Evolutionary conservation across 1,284 basidiomycete species (phyloP).

Genomic region (Porodaedalea pini): DNA sequence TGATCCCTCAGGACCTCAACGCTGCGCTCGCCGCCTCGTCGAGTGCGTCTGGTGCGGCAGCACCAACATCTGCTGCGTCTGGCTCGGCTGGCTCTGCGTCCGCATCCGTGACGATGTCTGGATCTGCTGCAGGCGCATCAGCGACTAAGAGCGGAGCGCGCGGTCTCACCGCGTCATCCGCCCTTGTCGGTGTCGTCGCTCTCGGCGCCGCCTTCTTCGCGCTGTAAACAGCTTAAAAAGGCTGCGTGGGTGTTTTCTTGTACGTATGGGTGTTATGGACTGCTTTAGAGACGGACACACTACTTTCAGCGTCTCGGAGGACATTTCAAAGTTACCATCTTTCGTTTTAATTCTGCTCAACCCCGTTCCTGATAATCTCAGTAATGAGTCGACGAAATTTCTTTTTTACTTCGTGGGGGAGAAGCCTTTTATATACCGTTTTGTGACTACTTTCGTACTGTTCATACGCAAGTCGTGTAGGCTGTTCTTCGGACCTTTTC

Average conservation of each 20-base stretch:
- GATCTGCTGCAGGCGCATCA: constrained; percentile 45
- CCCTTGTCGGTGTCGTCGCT: constrained; percentile 47
- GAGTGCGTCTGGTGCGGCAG: constrained; percentile 28
- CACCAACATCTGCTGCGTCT: constrained; percentile 29
- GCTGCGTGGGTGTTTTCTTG: neutral
- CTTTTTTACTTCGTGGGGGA: neutral
- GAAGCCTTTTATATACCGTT: neutral
- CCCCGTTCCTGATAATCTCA: neutral
- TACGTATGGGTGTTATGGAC: constrained; percentile 3
- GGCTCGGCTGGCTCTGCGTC: constrained; percentile 28
- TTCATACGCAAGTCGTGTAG: neutral
- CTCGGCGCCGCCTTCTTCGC: constrained; percentile 52
- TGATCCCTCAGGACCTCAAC: constrained; percentile 56
- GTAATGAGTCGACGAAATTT: neutral
- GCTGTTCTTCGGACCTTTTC: neutral
- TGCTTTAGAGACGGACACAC: neutral
- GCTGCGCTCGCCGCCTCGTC: constrained; percentile 32
- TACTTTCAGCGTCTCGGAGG: neutral
- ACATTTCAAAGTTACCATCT: constrained; percentile 5
- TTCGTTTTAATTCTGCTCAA: constrained; percentile 2
- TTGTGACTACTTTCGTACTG: neutral
- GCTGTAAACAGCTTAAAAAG: constrained; percentile 38
- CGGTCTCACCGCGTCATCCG: constrained; percentile 46
- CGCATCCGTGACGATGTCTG: constrained; percentile 38
- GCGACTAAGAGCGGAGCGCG: constrained; percentile 47